Conservation (phyloP, 2,329 filamentous ascomycete species). For the Coniochaeta sp. region DNA sequence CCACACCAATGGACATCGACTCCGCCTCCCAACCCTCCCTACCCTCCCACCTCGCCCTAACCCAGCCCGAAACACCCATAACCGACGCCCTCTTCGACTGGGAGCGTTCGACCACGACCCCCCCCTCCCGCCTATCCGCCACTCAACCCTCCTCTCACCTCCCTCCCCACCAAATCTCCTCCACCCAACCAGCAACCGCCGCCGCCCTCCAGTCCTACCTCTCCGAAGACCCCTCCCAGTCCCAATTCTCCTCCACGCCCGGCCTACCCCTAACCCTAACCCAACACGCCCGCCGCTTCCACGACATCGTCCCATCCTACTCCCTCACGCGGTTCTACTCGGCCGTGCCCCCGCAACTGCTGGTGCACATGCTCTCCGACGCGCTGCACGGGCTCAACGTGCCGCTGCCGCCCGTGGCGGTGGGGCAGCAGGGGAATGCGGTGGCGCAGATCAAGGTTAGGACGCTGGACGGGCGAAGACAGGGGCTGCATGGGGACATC, state of each 20-base stretch:
- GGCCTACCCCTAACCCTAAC: constrained; percentile 78
- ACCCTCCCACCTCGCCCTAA: constrained; percentile 62
- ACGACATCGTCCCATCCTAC: constrained; percentile 83
- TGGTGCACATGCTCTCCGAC: constrained; percentile 73
- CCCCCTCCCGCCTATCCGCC: constrained; percentile 38
- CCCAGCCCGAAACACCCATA: constrained; percentile 75
- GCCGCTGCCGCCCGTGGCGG: constrained; percentile 49
- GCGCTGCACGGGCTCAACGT: constrained; percentile 82
- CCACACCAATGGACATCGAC: constrained; percentile 61
- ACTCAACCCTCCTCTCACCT: constrained; percentile 40
- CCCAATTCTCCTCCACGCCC: constrained; percentile 75
- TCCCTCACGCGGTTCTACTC: constrained; percentile 91
- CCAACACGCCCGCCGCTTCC: constrained; percentile 80
- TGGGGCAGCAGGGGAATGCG: constrained; percentile 45
- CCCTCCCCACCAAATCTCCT: constrained; percentile 29
- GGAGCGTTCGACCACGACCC: constrained; percentile 65
- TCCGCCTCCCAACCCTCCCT: constrained; percentile 18
- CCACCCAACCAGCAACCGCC: constrained; percentile 41
- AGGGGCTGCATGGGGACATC: constrained; percentile 68
- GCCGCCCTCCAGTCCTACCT: constrained; percentile 51
- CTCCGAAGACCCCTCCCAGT: constrained; percentile 78
- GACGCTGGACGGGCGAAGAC: constrained; percentile 64
- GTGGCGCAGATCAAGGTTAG: constrained; percentile 62
- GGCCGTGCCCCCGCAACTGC: constrained; percentile 62
- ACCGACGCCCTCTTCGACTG: constrained; percentile 77